Evolutionary conservation across 1,284 basidiomycete species (phyloP), one percentile per base, ranked within the genome.

Genomic region (Melampsora medusae): DNA sequence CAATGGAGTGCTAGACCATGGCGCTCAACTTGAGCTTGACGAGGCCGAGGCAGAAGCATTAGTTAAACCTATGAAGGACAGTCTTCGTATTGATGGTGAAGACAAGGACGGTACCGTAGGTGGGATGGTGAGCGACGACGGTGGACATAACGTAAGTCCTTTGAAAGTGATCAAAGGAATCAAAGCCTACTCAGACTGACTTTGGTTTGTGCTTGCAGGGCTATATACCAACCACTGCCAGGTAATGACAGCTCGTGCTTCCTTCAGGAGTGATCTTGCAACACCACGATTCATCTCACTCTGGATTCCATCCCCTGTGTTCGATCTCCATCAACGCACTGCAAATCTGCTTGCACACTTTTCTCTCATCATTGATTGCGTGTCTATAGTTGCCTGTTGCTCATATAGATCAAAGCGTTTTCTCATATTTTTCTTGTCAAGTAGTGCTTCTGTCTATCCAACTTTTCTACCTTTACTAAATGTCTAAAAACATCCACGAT

Each of bases 121-220:
- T 17, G 70, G 70, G 1, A 72, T 72, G 70, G 70, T 72, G 31
- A 60, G 53, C n/a, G 70, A 72, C 22, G 70, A 72, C 38, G 70
- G 70, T 1, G 70, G 70, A 33, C 70, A 72, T 65, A 65, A 72
- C 49, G 70, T 72, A 17, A 72, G 70, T 53, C n/a, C 14, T 60
- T 70, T 48, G 1, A 14, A 2, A 14, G 6, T 14, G 19, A 59
- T 50, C 42, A 38, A 12, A 38, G 28, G 1, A 19, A 35, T n/a
- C 42, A 46, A 46, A 25, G 7, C 42, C 7, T n/a, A 35, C 22
- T 64, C 42, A 1, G 31, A 61, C 59, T 70, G 4, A 70, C 25
- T 16, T 31, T 7, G 25, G 17, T 62, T 60, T 62, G 33, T 61
- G 19, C 22, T n/a, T 28, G 31, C 59, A 70, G 69, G 69, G 69